Evolutionary conservation across 768 basidiomycete genomes (phyloP).

Genomic region (Phanerodontia chrysosporium): DNA sequence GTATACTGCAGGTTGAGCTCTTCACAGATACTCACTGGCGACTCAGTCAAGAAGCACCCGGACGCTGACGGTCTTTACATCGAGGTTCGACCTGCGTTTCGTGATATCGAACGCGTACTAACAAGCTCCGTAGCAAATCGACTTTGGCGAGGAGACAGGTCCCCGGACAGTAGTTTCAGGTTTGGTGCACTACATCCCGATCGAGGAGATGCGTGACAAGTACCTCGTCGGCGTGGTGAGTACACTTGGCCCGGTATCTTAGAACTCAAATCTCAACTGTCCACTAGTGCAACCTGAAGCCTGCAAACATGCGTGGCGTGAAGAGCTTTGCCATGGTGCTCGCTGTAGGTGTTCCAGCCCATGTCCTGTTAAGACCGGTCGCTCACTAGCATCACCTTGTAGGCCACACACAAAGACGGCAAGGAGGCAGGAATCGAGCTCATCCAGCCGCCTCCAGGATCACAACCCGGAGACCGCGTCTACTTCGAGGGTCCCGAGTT

Average conservation of each 20-base stretch:
- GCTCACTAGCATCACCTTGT: no score
- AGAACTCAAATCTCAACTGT: no score
- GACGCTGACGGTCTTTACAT: slow-evolving; percentile 98
- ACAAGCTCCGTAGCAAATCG: slow-evolving; percentile 63
- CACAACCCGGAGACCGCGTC: slow-evolving; percentile 87
- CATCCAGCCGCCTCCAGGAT: slow-evolving; percentile 79
- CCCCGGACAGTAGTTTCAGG: slow-evolving; percentile 97
- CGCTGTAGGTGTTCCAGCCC: slow-evolving; percentile 53
- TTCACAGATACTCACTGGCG: background rate
- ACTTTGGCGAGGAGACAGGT: slow-evolving; percentile 91
- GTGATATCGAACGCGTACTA: background rate
- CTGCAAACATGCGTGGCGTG: slow-evolving; percentile 93
- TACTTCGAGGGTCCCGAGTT: slow-evolving; percentile 92
- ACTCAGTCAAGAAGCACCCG: slow-evolving; percentile 86
- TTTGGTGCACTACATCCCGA: slow-evolving; percentile 92
- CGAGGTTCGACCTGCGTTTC: slow-evolving; percentile 49
- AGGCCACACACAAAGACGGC: slow-evolving; percentile 90
- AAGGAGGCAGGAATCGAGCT: slow-evolving; percentile 90
- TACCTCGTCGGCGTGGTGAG: slow-evolving; percentile 80
- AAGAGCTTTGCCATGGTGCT: slow-evolving; percentile 99
- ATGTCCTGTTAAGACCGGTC: no score
- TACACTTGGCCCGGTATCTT: slow-evolving; percentile 4
- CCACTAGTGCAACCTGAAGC: slow-evolving; percentile 97
- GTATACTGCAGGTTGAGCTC: slow-evolving; percentile 20
- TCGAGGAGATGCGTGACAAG: slow-evolving; percentile 86